Percentiles rank a stretch among this genome's conserved stretches.
Evolutionary conservation across 1,139 yeast genomes (phyloP).

Genomic region (Meyerozyma carpophila): DNA sequence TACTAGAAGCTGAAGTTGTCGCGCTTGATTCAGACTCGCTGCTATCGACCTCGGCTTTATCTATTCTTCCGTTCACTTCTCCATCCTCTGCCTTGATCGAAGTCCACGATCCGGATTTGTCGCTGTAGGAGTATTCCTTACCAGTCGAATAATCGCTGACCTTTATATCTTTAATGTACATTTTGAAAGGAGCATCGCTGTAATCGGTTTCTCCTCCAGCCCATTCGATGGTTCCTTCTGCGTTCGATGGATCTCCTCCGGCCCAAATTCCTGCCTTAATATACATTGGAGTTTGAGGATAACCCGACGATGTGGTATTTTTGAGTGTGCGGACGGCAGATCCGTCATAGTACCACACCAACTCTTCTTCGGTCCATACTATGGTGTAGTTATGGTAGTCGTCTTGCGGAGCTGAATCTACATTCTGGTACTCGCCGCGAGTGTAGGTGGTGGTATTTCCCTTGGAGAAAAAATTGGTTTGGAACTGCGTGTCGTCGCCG

Average conservation of each 20-base stretch:
- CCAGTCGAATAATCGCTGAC: constrained; percentile 84
- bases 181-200: constrained; percentile 59
- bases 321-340: constrained; percentile 49
- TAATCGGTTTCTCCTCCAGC: constrained; percentile 79
- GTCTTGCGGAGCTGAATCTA: constrained; percentile 43
- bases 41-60: constrained; percentile 29
- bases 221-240: constrained; percentile 74
- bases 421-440: constrained; percentile 66
- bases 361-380: constrained; percentile 67
- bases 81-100: constrained; percentile 67
- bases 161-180: constrained; percentile 55
- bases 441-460: constrained; percentile 75
- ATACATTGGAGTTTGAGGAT: constrained; percentile 77
- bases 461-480: constrained; percentile 76
- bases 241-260: constrained; percentile 68
- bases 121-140: constrained; percentile 56
- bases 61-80: constrained; percentile 43
- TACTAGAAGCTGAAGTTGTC: not conserved
- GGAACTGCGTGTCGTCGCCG: constrained; percentile 65
- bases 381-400: constrained; percentile 70
- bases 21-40: not conserved
- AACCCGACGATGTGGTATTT: constrained; percentile 53
- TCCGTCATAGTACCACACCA: constrained; percentile 64
- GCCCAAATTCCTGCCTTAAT: constrained; percentile 73
- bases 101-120: constrained; percentile 59